phyloP scores from a whole-genome alignment of 345 rosid species.

The Boechera divaricarpa region DNA sequence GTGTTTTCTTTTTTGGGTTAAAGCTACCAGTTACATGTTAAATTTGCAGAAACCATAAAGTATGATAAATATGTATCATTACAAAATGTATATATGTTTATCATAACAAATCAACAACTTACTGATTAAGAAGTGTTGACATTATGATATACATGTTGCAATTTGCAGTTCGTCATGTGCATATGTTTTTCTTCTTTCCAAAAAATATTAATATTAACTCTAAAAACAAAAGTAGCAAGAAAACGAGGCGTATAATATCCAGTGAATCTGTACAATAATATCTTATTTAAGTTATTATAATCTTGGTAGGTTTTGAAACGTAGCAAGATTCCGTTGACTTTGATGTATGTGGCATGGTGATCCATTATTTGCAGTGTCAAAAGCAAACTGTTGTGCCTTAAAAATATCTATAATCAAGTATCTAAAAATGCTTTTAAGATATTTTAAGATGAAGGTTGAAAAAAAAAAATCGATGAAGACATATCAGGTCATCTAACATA shows the following conservation, averaged over 20 bases:
- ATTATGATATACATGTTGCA: too few species aligned
- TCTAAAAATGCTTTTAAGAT: not conserved
- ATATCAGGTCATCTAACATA: slow-evolving; percentile 22
- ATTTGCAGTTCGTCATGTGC: not conserved
- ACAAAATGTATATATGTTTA: too few species aligned
- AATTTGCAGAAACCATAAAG: too few species aligned
- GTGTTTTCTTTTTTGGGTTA: too few species aligned
- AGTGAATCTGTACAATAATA: slow-evolving; percentile 29
- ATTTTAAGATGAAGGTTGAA: not conserved
- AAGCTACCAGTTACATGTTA: too few species aligned
- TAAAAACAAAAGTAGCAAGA: not conserved
- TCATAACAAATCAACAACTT: too few species aligned
- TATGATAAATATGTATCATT: too few species aligned
- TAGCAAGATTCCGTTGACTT: slow-evolving; percentile 29
- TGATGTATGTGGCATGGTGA: not conserved
- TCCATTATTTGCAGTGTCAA: too few species aligned
- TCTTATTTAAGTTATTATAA: not conserved
- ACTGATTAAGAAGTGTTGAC: too few species aligned
- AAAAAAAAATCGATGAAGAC: too few species aligned
- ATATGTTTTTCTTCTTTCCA: not conserved
- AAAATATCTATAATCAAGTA: not conserved
- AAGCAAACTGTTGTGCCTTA: slow-evolving; percentile 2
- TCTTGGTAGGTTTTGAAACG: slow-evolving; percentile 35
- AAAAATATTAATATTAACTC: not conserved
- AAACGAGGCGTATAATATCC: slow-evolving; percentile 12